These are phyloP conservation scores for Dunaliella salina DNA, from an alignment of 163 green algal genomes.

Conservation along the genomic window DNA sequence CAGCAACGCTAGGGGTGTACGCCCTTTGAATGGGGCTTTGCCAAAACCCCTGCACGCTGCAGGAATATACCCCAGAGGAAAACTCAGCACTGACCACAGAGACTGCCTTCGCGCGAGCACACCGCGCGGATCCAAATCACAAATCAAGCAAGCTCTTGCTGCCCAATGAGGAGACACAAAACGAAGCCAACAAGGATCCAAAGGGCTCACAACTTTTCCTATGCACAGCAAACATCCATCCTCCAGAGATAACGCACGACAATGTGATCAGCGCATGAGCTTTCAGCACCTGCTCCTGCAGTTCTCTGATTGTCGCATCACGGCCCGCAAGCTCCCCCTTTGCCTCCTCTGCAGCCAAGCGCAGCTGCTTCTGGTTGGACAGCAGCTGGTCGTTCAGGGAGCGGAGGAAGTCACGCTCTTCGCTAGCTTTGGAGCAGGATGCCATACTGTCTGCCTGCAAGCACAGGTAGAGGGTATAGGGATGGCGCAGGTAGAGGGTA, in stretches of 20 bases:
- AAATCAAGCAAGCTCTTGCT: too few relatives aligned
- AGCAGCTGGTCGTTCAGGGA: slow-evolving; percentile 77
- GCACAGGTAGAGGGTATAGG: not conserved
- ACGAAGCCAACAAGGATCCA: not conserved
- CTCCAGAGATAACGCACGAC: not conserved
- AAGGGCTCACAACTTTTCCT: not conserved
- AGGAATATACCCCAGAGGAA: too few relatives aligned
- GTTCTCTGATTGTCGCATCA: slow-evolving; percentile 45
- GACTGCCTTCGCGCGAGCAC: too few relatives aligned
- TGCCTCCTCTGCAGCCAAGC: slow-evolving; percentile 28
- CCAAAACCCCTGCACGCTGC: too few relatives aligned
- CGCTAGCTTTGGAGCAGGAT: slow-evolving; percentile 2
- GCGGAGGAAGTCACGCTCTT: slow-evolving; percentile 73
- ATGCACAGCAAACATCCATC: not conserved
- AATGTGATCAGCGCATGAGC: not conserved
- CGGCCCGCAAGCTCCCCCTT: slow-evolving; percentile 31
- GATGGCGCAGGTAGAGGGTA: not conserved
- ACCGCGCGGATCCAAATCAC: too few relatives aligned
- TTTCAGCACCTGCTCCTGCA: slow-evolving; percentile 57
- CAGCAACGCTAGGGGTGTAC: too few relatives aligned
- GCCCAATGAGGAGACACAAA: too few relatives aligned
- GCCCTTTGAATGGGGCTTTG: too few relatives aligned
- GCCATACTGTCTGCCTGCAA: slow-evolving; percentile 23
- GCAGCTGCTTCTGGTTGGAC: slow-evolving; percentile 68
- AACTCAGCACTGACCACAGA: too few relatives aligned